phyloP scores from a whole-genome alignment of 2,329 filamentous ascomycete species.

The Venturia aucupariae region DNA sequence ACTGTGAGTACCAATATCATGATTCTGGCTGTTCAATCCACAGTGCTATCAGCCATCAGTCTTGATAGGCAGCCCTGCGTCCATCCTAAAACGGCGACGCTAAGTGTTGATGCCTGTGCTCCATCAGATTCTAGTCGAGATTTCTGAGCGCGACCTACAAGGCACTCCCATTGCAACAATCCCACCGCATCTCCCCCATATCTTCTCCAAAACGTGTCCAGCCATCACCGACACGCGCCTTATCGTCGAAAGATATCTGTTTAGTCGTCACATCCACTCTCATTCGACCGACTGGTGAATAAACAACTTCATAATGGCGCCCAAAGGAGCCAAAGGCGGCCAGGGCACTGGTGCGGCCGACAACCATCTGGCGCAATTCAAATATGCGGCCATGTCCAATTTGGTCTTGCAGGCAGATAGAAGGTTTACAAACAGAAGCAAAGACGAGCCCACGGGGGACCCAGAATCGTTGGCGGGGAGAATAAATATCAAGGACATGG shows the following conservation, averaged over 20 bases:
- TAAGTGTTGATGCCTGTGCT: conserved; percentile 3
- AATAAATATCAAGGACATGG: conserved; percentile 92
- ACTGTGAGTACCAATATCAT: too few relatives aligned
- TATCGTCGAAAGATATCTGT: background rate
- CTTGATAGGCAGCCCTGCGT: background rate
- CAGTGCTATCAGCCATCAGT: too few relatives aligned
- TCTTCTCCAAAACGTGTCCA: background rate
- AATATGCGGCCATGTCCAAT: conserved; percentile 99
- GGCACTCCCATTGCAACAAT: background rate
- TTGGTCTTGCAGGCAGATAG: conserved; percentile 99
- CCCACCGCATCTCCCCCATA: background rate
- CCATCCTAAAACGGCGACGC: background rate
- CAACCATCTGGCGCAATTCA: conserved; percentile 84
- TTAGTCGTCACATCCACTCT: background rate
- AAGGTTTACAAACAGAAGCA: conserved; percentile 84
- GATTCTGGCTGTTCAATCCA: too few relatives aligned
- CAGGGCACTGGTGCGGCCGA: conserved; percentile 15
- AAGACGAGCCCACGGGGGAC: conserved; percentile 92
- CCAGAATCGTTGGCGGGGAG: conserved; percentile 94
- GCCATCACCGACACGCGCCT: background rate
- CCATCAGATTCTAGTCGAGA: background rate
- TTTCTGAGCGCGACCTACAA: background rate
- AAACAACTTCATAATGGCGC: conserved; percentile 8
- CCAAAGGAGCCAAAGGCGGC: conserved; percentile 13
- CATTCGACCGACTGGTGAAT: background rate